Conservation (phyloP, 805 yeast species). For the Saccharomyces cerevisiae region DNA sequence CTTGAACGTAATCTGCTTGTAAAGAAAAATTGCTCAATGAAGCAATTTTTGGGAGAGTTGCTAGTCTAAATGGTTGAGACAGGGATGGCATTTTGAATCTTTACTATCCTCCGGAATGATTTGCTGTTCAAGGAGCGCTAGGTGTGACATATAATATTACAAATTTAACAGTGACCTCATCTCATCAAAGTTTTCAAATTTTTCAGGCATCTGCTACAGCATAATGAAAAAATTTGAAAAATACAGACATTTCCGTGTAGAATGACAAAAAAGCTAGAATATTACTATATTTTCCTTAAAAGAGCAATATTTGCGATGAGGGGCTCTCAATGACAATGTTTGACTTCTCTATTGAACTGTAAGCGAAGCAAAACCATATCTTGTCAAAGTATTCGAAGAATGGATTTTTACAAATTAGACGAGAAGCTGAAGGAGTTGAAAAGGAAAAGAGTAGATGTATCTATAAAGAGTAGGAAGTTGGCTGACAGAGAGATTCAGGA, state of each 20-base stretch:
- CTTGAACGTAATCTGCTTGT: constrained; percentile 21
- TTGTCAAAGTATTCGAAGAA: background rate
- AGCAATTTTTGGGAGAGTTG: constrained; percentile 27
- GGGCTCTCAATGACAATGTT: background rate
- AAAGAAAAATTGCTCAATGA: constrained; percentile 20
- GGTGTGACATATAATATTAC: background rate
- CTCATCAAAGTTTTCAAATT: background rate
- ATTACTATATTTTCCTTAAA: background rate
- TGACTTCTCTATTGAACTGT: background rate
- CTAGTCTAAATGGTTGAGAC: constrained; percentile 30
- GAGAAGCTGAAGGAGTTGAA: constrained; percentile 14
- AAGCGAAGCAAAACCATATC: background rate
- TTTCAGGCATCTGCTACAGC: background rate
- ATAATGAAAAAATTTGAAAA: background rate
- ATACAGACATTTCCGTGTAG: background rate
- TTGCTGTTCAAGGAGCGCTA: background rate
- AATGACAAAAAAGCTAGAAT: background rate
- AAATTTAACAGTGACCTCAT: background rate
- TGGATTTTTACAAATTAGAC: constrained; percentile 9
- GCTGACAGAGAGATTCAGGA: constrained; percentile 11
- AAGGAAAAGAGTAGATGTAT: constrained; percentile 11
- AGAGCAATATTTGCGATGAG: background rate
- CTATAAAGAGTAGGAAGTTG: constrained; percentile 19
- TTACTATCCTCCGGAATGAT: background rate
- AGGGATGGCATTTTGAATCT: constrained; percentile 23